Base-by-base conservation (phyloP, 1,284 basidiomycete genomes). In the Polyporus tsugae region DNA sequence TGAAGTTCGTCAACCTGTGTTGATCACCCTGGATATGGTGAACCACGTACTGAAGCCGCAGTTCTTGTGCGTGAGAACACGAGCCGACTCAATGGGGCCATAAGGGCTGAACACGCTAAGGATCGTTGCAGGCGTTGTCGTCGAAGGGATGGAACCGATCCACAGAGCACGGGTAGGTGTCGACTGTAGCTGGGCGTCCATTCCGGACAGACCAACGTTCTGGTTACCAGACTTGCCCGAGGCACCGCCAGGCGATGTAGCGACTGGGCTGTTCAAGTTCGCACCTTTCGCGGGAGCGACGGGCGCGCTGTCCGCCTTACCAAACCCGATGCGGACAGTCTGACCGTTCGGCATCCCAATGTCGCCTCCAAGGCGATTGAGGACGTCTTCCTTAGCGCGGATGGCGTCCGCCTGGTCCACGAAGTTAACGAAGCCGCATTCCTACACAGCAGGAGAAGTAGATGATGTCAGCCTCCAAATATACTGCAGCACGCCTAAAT, bases 351-450 rank as follows among this genome's bases (percentile, higher is more conserved):
- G 93, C 87, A 96, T 94, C 65, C 95, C 93, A 72, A 98, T 95
- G 72, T 96, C 95, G 5, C 97, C 97, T 46, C 95, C 95, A 46
- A 98, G 89, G 39, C 97, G 91, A 77, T 97, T 98, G 63, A 98
- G 86, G 22, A 99, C 95, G 79, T 99, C 98, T 52, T 99, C 97
- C 77, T 97, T 96, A 6, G 97, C 97, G 66, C 94, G 91, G 69
- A 99, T 91, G 22, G 97, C 98, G 80, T 99, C 97, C 1, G 90
- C 87, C 77, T 95, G 92, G 74, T 98, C 97, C 65, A 98, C 94
- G 78, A 97, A 99, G 81, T 99, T 99, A 80, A 99, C 96, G 79
- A 99, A 99, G 10, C 97, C 97, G 78, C 98, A 99, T 78, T 97
- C 96, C 95, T 97, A 63, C 46, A 68, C 70, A 35, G 65, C 58